Percentiles rank a stretch among this genome's conserved stretches.
These are phyloP conservation scores for Naematelia aurantialba DNA, from an alignment of 768 basidiomycete species.

Conservation along the genomic window DNA sequence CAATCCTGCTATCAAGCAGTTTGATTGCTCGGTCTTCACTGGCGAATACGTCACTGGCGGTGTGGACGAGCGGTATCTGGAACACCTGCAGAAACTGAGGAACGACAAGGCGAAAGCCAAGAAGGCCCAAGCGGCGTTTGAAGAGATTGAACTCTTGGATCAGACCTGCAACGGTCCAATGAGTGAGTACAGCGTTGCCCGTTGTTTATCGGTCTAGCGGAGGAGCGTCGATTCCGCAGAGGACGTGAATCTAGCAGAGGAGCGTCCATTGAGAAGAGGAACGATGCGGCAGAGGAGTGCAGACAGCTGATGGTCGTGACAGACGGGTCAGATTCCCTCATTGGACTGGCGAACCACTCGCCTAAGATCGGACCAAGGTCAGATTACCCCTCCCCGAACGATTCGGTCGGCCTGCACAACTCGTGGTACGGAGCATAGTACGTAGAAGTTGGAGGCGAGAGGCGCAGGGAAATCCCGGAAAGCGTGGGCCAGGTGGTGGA, in stretches of 20 bases:
- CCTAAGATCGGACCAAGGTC: conserved; percentile 40
- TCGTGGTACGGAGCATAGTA: conserved; percentile 44
- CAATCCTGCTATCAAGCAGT: conserved; percentile 69
- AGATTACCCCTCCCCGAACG: conserved; percentile 40
- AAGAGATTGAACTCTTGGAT: conserved; percentile 31
- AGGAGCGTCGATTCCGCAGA: no score
- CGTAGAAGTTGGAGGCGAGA: not conserved
- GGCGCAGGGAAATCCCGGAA: not conserved
- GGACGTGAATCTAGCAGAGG: not conserved
- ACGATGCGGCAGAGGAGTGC: not conserved
- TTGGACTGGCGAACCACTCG: conserved; percentile 50
- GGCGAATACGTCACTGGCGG: conserved; percentile 95
- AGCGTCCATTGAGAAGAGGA: not conserved
- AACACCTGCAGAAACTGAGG: conserved; percentile 67
- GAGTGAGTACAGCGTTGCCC: conserved; percentile 38
- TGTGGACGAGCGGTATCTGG: conserved; percentile 76
- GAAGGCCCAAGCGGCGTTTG: conserved; percentile 32
- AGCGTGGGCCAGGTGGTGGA: no score
- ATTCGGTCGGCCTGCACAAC: conserved; percentile 50
- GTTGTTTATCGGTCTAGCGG: not conserved
- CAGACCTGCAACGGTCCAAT: conserved; percentile 49
- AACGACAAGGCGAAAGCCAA: conserved; percentile 76
- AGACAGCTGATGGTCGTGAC: conserved; percentile 4
- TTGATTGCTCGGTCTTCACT: conserved; percentile 97
- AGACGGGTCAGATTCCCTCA: conserved; percentile 50